phyloP scores from a whole-genome alignment of 1,139 yeast genomes.

The Saccharomyces pastorianus region DNA sequence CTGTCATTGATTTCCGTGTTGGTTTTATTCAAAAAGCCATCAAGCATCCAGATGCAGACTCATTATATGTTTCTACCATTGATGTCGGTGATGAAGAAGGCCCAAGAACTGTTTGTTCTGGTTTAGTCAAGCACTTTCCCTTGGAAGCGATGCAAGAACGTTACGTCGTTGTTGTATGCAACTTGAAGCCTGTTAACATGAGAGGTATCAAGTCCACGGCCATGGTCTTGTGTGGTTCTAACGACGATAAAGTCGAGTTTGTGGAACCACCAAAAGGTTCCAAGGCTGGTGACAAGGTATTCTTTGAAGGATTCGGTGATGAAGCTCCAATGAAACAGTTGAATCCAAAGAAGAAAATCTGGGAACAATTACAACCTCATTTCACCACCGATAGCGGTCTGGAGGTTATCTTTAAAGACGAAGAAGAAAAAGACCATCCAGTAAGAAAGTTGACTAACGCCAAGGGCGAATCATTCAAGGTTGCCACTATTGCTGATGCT shows the following conservation, averaged over 20 bases:
- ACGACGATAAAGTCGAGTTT: conserved; percentile 65
- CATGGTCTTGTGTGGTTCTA: conserved; percentile 93
- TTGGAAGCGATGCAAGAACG: conserved; percentile 79
- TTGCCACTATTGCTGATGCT: conserved; percentile 58
- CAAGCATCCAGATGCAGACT: conserved; percentile 96
- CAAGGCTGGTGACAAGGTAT: conserved; percentile 91
- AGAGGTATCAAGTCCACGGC: conserved; percentile 92
- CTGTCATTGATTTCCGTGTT: conserved; percentile 84
- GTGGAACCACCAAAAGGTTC: conserved; percentile 94
- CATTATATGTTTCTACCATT: conserved; percentile 90
- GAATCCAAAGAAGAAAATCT: conserved; percentile 96
- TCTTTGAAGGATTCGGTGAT: conserved; percentile 77
- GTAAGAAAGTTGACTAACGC: conserved; percentile 71
- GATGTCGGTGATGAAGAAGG: conserved; percentile 94
- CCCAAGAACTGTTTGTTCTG: conserved; percentile 97
- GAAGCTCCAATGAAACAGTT: conserved; percentile 85
- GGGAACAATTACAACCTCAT: conserved; percentile 90
- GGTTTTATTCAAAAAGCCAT: conserved; percentile 95
- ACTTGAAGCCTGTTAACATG: conserved; percentile 86
- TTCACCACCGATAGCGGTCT: conserved; percentile 72
- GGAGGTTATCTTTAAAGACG: conserved; percentile 70
- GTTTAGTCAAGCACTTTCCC: conserved; percentile 71
- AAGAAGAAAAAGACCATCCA: conserved; percentile 59
- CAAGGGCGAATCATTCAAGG: conserved; percentile 66
- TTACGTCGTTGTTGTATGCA: conserved; percentile 74